These are phyloP conservation scores for Arabis hirsuta DNA, from an alignment of 345 rosid species.

Conservation along the genomic window DNA sequence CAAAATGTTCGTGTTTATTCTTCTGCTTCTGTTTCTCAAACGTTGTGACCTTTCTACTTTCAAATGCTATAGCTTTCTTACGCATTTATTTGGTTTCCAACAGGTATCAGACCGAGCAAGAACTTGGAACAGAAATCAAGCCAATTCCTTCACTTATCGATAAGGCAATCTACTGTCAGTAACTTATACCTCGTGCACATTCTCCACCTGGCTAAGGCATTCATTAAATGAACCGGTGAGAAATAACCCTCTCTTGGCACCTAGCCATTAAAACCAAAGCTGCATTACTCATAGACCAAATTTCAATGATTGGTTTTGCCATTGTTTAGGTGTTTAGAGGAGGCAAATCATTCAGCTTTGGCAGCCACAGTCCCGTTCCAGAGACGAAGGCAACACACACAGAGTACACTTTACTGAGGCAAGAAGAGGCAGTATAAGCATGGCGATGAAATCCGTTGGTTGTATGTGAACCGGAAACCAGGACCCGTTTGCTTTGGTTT, in stretches of 20 bases:
- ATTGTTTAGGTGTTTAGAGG: conserved; percentile 33
- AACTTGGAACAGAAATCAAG: conserved; percentile 98
- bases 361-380: conserved; percentile 35
- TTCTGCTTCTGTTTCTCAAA: neutral
- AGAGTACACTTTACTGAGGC: conserved; percentile 23
- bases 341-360: conserved; percentile 44
- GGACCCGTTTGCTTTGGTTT: conserved; percentile 16
- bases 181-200: conserved; percentile 34
- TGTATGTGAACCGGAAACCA: conserved; percentile 11
- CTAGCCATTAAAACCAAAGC: conserved; percentile 4
- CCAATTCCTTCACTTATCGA: conserved; percentile 98
- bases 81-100: conserved; percentile 15
- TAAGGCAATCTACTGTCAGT: conserved; percentile 93
- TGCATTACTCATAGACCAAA: conserved; percentile 8
- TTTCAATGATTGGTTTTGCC: neutral
- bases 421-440: conserved; percentile 23
- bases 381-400: conserved; percentile 38
- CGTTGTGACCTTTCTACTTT: neutral
- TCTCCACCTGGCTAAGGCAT: conserved; percentile 25
- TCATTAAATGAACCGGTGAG: conserved; percentile 29
- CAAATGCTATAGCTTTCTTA: neutral
- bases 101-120: conserved; percentile 99
- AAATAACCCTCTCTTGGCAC: conserved; percentile 13
- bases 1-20: conserved; percentile 63
- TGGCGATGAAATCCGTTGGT: conserved; percentile 14